These are phyloP conservation scores for Trichoderma endophyticum DNA, from an alignment of 2,329 filamentous ascomycete genomes.

Conservation along the genomic window DNA sequence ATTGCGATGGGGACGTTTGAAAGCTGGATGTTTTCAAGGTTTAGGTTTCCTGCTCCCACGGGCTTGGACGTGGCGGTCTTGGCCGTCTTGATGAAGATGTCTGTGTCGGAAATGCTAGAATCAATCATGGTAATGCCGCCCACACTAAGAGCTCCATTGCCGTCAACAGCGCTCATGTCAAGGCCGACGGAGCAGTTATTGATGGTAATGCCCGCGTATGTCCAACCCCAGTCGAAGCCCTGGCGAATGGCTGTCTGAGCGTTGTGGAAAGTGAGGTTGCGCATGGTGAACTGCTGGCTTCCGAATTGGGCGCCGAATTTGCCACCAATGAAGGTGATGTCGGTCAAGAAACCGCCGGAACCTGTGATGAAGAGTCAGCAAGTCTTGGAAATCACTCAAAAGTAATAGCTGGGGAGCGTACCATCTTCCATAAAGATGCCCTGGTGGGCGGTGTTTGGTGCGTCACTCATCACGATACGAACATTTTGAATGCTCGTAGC, in stretches of 20 bases:
- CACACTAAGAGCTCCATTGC: not conserved
- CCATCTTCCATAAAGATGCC: constrained; percentile 60
- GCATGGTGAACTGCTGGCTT: constrained; percentile 70
- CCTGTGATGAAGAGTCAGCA: constrained; percentile 31
- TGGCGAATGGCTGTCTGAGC: constrained; percentile 66
- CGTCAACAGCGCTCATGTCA: constrained; percentile 52
- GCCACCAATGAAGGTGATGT: constrained; percentile 69
- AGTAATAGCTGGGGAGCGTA: not conserved
- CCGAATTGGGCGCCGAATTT: constrained; percentile 55
- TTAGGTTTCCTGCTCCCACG: not conserved
- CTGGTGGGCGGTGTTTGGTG: constrained; percentile 35
- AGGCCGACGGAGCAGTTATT: constrained; percentile 63
- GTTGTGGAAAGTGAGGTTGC: constrained; percentile 64
- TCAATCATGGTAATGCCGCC: constrained; percentile 67
- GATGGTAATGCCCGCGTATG: constrained; percentile 64
- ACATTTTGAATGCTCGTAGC: constrained; percentile 33
- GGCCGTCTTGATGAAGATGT: constrained; percentile 61
- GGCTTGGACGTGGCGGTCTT: not conserved
- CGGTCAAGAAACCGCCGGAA: constrained; percentile 64
- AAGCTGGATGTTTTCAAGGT: not conserved
- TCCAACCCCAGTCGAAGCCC: constrained; percentile 76
- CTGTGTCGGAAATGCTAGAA: constrained; percentile 65
- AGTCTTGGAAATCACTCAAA: not conserved
- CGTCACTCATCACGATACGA: not conserved
- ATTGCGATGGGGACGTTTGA: not conserved